These are phyloP conservation scores for Tylopilus sp. DNA, from an alignment of 1,284 basidiomycete genomes.

Conservation along the genomic window DNA sequence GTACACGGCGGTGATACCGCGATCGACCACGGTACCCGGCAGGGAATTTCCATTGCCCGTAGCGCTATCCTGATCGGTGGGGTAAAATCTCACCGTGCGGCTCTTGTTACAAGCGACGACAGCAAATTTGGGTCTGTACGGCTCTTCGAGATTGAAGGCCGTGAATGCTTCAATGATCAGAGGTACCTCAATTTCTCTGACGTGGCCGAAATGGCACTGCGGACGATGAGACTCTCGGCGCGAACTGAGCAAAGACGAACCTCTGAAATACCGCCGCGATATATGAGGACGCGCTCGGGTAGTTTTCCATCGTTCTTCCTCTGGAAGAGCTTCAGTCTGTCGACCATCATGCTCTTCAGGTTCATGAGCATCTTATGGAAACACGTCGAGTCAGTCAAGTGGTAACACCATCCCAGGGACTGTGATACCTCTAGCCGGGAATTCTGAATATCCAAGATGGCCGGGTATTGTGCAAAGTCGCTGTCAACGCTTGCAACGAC, in stretches of 20 bases:
- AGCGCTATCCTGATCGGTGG: background rate
- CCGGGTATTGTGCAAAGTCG: conserved; percentile 3
- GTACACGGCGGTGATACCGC: background rate
- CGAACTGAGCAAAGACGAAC: background rate
- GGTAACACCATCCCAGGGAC: background rate
- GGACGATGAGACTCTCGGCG: background rate
- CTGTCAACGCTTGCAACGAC: conserved; percentile 3
- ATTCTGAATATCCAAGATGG: background rate
- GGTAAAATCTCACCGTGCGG: background rate
- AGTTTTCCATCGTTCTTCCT: background rate
- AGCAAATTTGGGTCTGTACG: background rate
- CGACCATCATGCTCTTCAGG: background rate
- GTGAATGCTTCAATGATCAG: background rate
- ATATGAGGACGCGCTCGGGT: conserved; percentile 2
- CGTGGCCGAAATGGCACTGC: background rate
- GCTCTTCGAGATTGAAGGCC: background rate
- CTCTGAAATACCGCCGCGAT: background rate
- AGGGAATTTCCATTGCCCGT: background rate
- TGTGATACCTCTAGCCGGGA: background rate
- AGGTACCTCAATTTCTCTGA: background rate
- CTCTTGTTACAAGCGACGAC: background rate
- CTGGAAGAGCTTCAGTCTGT: background rate
- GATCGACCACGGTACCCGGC: background rate
- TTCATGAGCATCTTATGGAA: background rate
- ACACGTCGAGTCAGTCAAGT: background rate